A percentile compares a stretch with the other conserved stretches of the same genome.
These are phyloP conservation scores for Pseudozyma sp. DNA, from an alignment of 1,284 basidiomycete genomes.

Conservation along the genomic window DNA sequence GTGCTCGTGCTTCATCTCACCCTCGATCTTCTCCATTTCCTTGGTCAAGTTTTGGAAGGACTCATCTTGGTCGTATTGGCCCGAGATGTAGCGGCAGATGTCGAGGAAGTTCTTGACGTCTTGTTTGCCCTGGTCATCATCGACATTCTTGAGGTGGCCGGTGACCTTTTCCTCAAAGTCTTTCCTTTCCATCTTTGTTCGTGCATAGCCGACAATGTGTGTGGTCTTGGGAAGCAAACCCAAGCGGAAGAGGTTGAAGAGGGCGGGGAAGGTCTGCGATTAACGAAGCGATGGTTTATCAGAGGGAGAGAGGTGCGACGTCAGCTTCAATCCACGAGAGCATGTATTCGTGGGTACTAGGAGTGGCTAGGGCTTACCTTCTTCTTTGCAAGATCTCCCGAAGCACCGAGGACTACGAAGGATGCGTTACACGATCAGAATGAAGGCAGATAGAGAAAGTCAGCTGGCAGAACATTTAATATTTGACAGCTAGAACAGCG, in stretches of 20 bases:
- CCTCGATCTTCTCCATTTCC: constrained; percentile 59
- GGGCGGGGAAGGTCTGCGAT: constrained; percentile 62
- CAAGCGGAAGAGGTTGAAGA: constrained; percentile 64
- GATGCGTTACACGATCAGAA: too few species aligned
- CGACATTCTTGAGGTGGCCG: constrained; percentile 53
- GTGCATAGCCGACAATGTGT: constrained; percentile 69
- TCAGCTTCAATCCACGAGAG: background rate
- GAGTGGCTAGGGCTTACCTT: constrained; percentile 75
- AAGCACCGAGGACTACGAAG: constrained; percentile 87
- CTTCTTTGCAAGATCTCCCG: constrained; percentile 98
- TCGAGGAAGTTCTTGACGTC: constrained; percentile 57
- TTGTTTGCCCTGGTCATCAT: constrained; percentile 56
- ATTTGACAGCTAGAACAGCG: too few species aligned
- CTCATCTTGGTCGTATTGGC: constrained; percentile 65
- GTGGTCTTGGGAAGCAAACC: constrained; percentile 60
- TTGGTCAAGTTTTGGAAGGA: constrained; percentile 63
- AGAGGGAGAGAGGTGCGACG: background rate
- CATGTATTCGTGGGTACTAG: too few species aligned
- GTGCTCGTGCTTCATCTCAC: constrained; percentile 33
- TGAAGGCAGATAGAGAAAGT: background rate
- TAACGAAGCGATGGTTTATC: too few species aligned
- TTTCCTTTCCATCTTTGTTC: constrained; percentile 67
- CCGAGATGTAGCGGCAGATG: constrained; percentile 65
- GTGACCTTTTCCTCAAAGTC: constrained; percentile 66
- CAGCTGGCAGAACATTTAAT: too few species aligned